These are phyloP conservation scores for Gardenia jasminoides DNA, from an alignment of 257 asterid species.

Conservation along the genomic window DNA sequence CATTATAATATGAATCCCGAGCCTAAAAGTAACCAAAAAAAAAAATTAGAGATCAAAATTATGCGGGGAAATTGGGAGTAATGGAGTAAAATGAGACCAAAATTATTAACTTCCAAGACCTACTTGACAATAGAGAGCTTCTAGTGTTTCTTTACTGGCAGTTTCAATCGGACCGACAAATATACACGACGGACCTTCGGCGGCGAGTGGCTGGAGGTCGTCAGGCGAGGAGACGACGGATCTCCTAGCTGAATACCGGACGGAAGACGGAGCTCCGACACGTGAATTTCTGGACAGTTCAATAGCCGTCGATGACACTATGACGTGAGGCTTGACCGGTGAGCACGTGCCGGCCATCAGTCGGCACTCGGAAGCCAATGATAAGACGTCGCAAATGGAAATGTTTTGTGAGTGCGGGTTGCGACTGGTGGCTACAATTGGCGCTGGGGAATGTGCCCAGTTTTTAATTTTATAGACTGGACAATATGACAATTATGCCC, in stretches of 20 bases:
- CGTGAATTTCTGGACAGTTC: conserved; percentile 47
- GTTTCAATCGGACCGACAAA: conserved; percentile 90
- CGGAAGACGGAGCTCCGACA: conserved; percentile 43
- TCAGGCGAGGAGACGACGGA: conserved; percentile 32
- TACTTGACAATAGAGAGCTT: conserved; percentile 90
- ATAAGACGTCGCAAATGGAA: neutral
- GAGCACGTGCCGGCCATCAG: conserved; percentile 73
- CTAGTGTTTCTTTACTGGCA: conserved; percentile 90
- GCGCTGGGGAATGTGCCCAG: too few relatives aligned
- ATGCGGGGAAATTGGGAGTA: neutral
- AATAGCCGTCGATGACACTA: conserved; percentile 43
- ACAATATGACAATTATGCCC: conserved; percentile 16
- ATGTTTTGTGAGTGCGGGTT: neutral
- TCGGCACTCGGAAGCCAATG: neutral
- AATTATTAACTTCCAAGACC: neutral
- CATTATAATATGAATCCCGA: conserved; percentile 81
- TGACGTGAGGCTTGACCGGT: conserved; percentile 48
- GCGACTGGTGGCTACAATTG: neutral
- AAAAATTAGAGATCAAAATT: conserved; percentile 1
- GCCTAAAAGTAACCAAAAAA: conserved; percentile 48
- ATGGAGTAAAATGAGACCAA: neutral
- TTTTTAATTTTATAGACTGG: neutral
- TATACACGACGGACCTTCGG: conserved; percentile 84
- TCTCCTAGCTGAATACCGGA: conserved; percentile 51
- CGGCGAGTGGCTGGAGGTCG: conserved; percentile 37